A percentile compares a stretch with the other conserved stretches of the same genome.
Evolutionary conservation across 352 stramenopile genomes (phyloP).

Genomic region (Globisporangium emineosum): DNA sequence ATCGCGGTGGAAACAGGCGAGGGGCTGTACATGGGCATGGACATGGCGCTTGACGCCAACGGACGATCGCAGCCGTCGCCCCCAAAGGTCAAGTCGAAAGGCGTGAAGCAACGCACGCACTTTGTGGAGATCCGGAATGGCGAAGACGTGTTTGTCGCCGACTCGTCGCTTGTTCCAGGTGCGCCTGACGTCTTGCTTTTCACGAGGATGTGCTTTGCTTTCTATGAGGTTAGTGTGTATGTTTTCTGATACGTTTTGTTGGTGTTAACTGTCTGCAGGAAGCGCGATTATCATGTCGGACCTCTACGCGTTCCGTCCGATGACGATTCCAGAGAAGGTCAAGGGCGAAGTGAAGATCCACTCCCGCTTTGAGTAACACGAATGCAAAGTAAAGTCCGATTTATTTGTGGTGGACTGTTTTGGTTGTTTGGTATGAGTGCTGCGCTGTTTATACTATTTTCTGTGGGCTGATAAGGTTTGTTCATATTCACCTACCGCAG

Average conservation of each 20-base stretch:
- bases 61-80: constrained; percentile 50
- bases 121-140: constrained; percentile 69
- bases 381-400: neutral
- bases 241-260: neutral
- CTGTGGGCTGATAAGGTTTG: neutral
- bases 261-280: constrained; percentile 14
- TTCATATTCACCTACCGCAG: neutral
- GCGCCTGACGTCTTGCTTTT: too few species aligned
- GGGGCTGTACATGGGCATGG: constrained; percentile 81
- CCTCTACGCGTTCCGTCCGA: constrained; percentile 65
- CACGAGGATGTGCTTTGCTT: neutral
- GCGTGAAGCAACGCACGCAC: constrained; percentile 83
- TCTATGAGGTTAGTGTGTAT: too few species aligned
- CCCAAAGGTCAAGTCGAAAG: constrained; percentile 74
- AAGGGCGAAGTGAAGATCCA: constrained; percentile 61
- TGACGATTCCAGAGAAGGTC: constrained; percentile 38
- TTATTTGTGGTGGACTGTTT: neutral
- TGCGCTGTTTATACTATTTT: neutral
- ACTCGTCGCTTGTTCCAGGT: constrained; percentile 67
- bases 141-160: constrained; percentile 71
- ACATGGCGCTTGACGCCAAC: constrained; percentile 52
- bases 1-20: constrained; percentile 80
- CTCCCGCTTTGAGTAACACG: constrained; percentile 56
- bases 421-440: neutral
- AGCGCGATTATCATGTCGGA: constrained; percentile 56